phyloP scores from a whole-genome alignment of 2,329 filamentous ascomycete genomes.

The Beauveria sp. region DNA sequence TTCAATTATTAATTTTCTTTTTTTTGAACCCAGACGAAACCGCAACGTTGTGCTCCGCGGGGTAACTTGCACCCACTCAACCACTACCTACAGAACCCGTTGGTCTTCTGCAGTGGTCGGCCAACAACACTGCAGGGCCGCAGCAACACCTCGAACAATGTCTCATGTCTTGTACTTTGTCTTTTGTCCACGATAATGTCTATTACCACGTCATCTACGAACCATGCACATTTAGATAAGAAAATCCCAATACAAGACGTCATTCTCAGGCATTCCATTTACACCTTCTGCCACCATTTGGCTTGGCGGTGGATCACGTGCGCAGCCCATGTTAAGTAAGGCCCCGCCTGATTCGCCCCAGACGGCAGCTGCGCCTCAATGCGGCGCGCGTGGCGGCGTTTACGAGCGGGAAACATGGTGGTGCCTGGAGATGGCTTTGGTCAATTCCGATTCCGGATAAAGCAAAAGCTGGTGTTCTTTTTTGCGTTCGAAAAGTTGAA shows the following conservation, averaged over 20 bases:
- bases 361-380: background rate
- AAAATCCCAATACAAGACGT: background rate
- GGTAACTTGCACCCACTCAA: too few relatives aligned
- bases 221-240: too few relatives aligned
- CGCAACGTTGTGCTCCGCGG: too few relatives aligned
- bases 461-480: background rate
- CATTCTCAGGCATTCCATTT: background rate
- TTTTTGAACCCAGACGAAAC: background rate
- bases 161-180: too few relatives aligned
- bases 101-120: too few relatives aligned
- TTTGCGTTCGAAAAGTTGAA: background rate
- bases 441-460: background rate
- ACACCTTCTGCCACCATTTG: background rate
- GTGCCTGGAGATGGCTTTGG: background rate
- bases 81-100: too few relatives aligned
- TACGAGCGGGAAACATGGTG: background rate
- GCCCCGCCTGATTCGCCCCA: background rate
- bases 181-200: too few relatives aligned
- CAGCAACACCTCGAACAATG: too few relatives aligned
- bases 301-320: slow-evolving; percentile 12
- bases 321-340: background rate
- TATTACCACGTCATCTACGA: too few relatives aligned
- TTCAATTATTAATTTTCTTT: background rate
- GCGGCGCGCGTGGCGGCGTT: background rate
- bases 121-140: too few relatives aligned